Evolutionary conservation across 441 rosid species (phyloP), one percentile per base, ranked within the genome.

Genomic region (Bruguiera hainesii): DNA sequence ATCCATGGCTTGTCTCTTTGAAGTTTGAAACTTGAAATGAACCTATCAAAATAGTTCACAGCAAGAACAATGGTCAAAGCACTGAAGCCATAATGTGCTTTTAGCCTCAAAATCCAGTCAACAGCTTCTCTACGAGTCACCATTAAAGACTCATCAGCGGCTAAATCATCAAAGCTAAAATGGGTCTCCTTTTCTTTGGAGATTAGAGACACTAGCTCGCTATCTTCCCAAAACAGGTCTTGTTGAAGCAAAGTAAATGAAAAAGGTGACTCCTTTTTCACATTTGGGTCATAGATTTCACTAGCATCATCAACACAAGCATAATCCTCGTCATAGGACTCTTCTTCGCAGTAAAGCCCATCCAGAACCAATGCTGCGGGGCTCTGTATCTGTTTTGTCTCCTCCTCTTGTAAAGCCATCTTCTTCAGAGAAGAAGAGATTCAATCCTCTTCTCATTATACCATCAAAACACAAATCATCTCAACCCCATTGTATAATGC

Each of bases 281-380:
- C 64, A 71, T 4, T 51, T 7, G 50, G 59, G 7, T 50, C 77
- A 72, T 29, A 51, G 66, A 69, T 70, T 29, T 71, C 80, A 56
- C 67, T 70, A 2, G 48, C 66, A 64, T 68, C 85, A 64, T 65
- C 65, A 50, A 62, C 70, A 16, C 58, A 76, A 52, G 37, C 63
- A 60, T 56, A 70, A 69, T 80, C 87, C 20, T 67, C 89, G 33
- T 67, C 90, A 65, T 85, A 79, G 57, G 79, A 74, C 70, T 82
- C 88, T 68, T 93, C 98, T 70, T 90, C 92, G 30, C 98, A 93
- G 70, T 71, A 89, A 11, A 93, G 92, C 1, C 74, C 85, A 64
- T 91, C 91, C 46, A 80, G 80, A 63, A 69, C 64, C 64, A 76
- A 71, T 48, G 58, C 70, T 33, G 51, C 61, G 64, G 85, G 73